Evolutionary conservation across 148 eudicot species (phyloP), one percentile per base, ranked within the genome.

Genomic region (Nepenthes mirabilis): DNA sequence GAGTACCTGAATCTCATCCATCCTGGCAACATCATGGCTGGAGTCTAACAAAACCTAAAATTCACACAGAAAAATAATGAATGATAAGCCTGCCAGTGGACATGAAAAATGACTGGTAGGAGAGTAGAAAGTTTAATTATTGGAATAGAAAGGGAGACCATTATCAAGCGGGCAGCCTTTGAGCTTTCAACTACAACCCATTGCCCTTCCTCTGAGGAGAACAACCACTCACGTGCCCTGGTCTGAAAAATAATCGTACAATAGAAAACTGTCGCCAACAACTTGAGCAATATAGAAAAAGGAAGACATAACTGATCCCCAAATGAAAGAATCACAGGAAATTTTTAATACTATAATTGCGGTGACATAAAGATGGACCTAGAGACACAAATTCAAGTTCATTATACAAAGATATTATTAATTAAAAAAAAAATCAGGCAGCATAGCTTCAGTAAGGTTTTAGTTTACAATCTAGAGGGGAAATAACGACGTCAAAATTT

Each of bases 201-300:
- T 76, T 93, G 96, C 37, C 98, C 98, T 86, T 93, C 98, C 71
- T 82, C 91, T 49, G 98, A 88, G 58, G 86, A 76, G 78, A 79
- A 93, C 47, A 93, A 72, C 98, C 98, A 93, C 61, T 93, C 98
- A 58, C 65, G 85, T 51, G 79, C 83, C 79, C 98, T 81, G 52
- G 79, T 75, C 96, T 88, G 74, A 55, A 71, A 70, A 37, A 51
- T 53, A 48, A 49, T n/a, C 6, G 2, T 2, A 49, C 0, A 49
- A 49, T 49, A 49, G 10, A 49, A 49, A 11, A 49, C 45, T 8
- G 8, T 40, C 45, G 8, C 45, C 8, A 43, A 59, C 34, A 62
- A 5, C 59, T 34, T 10, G 12, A 11, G 11, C 6, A 49, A 49
- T 2, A 49, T 5, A 49, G 13, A 11, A 49, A 40, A 40, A 40